Base-by-base conservation (phyloP, 495 filamentous ascomycete genomes). In the Hypomontagnella submonticulosa region DNA sequence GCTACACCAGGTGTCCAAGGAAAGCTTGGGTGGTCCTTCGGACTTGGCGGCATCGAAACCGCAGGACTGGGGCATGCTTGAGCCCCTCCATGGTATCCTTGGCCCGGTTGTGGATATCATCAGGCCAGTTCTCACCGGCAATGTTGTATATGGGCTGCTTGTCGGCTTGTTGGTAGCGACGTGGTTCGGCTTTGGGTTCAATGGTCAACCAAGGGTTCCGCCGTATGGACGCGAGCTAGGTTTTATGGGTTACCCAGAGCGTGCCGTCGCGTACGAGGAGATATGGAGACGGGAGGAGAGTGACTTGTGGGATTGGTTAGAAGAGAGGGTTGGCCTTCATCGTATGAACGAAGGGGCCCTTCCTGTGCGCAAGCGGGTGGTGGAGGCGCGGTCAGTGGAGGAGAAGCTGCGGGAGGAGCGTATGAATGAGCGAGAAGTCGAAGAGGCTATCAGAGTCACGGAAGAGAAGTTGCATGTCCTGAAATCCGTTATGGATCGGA, bases 231-330 rank as follows among this genome's bases (percentile, higher is more conserved):
- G 48, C 43, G 79, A 71, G 43, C 75, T 69, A 57, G 68, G 63
- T 49, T 72, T 79, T 64, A 38, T 75, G 59, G 71, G 78, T 72
- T 73, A 78, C 67, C 85, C 92, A 5, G 87, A 93, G 60, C 84
- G 92, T 4, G 72, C 91, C 13, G 88, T 87, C 19, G 94, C 92
- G 4, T 99, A 97, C 73, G 94, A 98, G 62, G 89, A 97, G 76
- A 89, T 97, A 67, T 99, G 95, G 95, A 84, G 87, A 13, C 79
- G 85, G 13, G 95, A 98, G 70, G 95, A 99, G 72, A 91, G 86
- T 66, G 92, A 93, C 54, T 79, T 99, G 7, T 99, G 96, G 96
- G 88, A 90, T 49, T 99, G 95, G 95, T 79, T 99, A 9, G 95
- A 99, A 68, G 90, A 97, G 57, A 81, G 95, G 10, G 87, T 91